phyloP scores from a whole-genome alignment of 2,329 filamentous ascomycete species.

The Tolypocladium guangdongense region DNA sequence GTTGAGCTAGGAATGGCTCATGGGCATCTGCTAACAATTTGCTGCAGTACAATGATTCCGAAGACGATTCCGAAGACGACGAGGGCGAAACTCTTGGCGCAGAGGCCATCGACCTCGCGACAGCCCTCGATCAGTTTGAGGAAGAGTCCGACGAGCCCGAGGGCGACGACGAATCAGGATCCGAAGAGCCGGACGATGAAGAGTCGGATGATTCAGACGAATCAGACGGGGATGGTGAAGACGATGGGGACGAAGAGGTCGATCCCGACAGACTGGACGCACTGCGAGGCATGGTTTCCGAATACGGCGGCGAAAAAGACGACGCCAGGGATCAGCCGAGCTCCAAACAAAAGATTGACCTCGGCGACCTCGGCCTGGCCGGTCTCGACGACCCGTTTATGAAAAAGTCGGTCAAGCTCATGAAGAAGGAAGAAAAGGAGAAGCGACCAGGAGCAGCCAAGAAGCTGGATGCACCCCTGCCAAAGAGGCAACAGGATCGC shows the following conservation, averaged over 20 bases:
- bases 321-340: slow-evolving; percentile 33
- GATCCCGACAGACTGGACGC: slow-evolving; percentile 50
- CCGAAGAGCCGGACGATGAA: slow-evolving; percentile 31
- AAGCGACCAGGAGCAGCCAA: slow-evolving; percentile 34
- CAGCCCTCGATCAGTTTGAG: slow-evolving; percentile 44
- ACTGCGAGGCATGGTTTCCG: slow-evolving; percentile 58
- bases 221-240: slow-evolving; percentile 40
- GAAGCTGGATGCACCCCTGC: slow-evolving; percentile 73
- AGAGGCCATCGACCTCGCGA: slow-evolving; percentile 48
- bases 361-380: slow-evolving; percentile 63
- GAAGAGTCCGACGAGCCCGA: slow-evolving; percentile 37
- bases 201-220: slow-evolving; percentile 31
- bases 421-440: slow-evolving; percentile 51
- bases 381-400: slow-evolving; percentile 63
- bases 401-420: slow-evolving; percentile 68
- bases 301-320: slow-evolving; percentile 53
- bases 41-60: slow-evolving; percentile 15
- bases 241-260: slow-evolving; percentile 36
- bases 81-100: slow-evolving; percentile 48
- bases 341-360: slow-evolving; percentile 55
- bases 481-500: slow-evolving; percentile 76
- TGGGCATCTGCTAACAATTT: background rate
- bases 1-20: background rate
- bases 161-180: slow-evolving; percentile 31
- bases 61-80: slow-evolving; percentile 48